Conservation (phyloP, 163 green algal species). For the Scenedesmus sp. region DNA sequence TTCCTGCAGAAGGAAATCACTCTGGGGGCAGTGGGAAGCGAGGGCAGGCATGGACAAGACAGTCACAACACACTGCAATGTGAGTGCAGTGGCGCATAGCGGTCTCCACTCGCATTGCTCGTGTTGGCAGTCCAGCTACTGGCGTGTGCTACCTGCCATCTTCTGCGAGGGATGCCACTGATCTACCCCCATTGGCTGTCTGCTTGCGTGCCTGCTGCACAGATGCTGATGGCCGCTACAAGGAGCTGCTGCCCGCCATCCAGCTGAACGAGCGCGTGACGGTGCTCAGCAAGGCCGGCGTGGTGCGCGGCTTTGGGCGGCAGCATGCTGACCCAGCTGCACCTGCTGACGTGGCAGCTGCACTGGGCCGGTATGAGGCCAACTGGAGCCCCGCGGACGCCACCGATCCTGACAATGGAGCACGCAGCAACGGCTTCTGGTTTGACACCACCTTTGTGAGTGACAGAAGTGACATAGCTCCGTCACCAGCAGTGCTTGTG, state of each 20-base stretch:
- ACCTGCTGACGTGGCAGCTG: neutral
- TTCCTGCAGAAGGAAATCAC: conserved; percentile 19
- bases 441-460: conserved; percentile 28
- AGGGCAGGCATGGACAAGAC: neutral
- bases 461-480: neutral
- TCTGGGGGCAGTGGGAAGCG: neutral
- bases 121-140: neutral
- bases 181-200: neutral
- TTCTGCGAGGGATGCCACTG: neutral
- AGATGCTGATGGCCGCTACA: neutral
- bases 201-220: neutral
- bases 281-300: neutral
- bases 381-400: neutral
- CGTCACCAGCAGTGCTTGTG: neutral
- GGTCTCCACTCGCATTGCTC: neutral
- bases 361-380: neutral
- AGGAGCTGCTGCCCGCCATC: conserved; percentile 20
- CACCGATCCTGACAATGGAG: neutral
- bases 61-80: neutral
- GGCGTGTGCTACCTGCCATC: neutral
- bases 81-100: neutral
- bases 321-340: neutral
- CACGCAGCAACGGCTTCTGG: conserved; percentile 22
- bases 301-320: neutral
- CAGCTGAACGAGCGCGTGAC: neutral